A percentile compares a stretch with the other conserved stretches of the same genome.
These are phyloP conservation scores for Phyllosticta capitalensis DNA, from an alignment of 2,329 filamentous ascomycete species.

Conservation along the genomic window DNA sequence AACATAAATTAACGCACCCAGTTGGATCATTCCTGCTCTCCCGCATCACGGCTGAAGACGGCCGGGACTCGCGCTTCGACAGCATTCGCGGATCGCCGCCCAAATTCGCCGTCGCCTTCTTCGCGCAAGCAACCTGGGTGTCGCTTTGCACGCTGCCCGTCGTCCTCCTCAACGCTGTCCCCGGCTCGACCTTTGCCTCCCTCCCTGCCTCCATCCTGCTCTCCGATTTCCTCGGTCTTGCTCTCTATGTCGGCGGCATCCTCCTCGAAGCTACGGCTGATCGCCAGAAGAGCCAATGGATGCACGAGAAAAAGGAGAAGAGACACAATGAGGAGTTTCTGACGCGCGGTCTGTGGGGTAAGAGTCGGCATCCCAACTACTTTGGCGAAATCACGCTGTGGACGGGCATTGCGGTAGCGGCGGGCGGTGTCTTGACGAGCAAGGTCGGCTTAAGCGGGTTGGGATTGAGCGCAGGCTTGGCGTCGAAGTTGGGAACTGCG, in stretches of 20 bases:
- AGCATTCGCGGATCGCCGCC: slow-evolving; percentile 42
- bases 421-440: slow-evolving; percentile 47
- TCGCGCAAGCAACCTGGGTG: slow-evolving; percentile 59
- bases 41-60: slow-evolving; percentile 46
- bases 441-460: slow-evolving; percentile 48
- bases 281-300: slow-evolving; percentile 54
- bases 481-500: slow-evolving; percentile 36
- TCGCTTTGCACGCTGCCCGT: slow-evolving; percentile 58
- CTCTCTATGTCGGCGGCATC: slow-evolving; percentile 51
- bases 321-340: slow-evolving; percentile 59
- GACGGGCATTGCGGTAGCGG: slow-evolving; percentile 54
- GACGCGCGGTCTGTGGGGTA: slow-evolving; percentile 52
- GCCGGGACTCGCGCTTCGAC: slow-evolving; percentile 51
- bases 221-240: slow-evolving; percentile 49
- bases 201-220: slow-evolving; percentile 37
- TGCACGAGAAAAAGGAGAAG: slow-evolving; percentile 52
- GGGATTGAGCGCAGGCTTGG: slow-evolving; percentile 40
- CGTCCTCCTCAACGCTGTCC: slow-evolving; percentile 53
- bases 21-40: slow-evolving; percentile 57
- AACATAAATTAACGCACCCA: no score
- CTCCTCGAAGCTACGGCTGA: slow-evolving; percentile 54
- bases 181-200: slow-evolving; percentile 41
- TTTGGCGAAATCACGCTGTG: slow-evolving; percentile 63
- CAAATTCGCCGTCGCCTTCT: slow-evolving; percentile 47
- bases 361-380: slow-evolving; percentile 58